These are phyloP conservation scores for Linnemannia exigua DNA, from an alignment of 192 early-diverging fungal species.

Conservation along the genomic window DNA sequence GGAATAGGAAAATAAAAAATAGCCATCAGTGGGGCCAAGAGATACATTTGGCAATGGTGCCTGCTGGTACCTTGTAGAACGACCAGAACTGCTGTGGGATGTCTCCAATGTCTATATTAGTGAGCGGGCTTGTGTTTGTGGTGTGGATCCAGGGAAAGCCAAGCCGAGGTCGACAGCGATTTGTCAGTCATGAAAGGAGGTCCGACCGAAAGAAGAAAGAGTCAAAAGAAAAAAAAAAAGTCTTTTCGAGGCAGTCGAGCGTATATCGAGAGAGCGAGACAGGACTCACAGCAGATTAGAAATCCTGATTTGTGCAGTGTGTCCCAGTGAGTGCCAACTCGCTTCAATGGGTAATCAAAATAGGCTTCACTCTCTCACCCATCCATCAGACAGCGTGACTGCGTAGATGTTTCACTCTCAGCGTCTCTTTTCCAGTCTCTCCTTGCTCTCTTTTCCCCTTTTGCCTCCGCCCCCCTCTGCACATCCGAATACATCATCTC, in stretches of 20 bases:
- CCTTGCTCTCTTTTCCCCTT: neutral
- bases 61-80: neutral
- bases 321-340: too few relatives aligned
- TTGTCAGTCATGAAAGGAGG: neutral
- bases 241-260: neutral
- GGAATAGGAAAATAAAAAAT: neutral
- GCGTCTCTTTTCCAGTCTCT: neutral
- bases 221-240: neutral
- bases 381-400: neutral
- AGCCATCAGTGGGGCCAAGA: neutral
- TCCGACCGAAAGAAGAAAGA: neutral
- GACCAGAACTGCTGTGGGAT: neutral
- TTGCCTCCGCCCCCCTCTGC: neutral
- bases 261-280: neutral
- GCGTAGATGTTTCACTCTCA: slow-evolving; percentile 5
- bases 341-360: slow-evolving; percentile 7
- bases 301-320: neutral
- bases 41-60: neutral
- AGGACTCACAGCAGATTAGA: slow-evolving; percentile 4
- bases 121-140: neutral
- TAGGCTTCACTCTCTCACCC: too few relatives aligned
- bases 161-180: slow-evolving; percentile 5
- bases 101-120: too few relatives aligned
- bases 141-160: slow-evolving; percentile 1
- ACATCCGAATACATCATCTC: neutral